Percentiles rank a stretch among this genome's conserved stretches.
Conservation (phyloP, 495 filamentous ascomycete genomes). For the Cryomyces minteri region DNA sequence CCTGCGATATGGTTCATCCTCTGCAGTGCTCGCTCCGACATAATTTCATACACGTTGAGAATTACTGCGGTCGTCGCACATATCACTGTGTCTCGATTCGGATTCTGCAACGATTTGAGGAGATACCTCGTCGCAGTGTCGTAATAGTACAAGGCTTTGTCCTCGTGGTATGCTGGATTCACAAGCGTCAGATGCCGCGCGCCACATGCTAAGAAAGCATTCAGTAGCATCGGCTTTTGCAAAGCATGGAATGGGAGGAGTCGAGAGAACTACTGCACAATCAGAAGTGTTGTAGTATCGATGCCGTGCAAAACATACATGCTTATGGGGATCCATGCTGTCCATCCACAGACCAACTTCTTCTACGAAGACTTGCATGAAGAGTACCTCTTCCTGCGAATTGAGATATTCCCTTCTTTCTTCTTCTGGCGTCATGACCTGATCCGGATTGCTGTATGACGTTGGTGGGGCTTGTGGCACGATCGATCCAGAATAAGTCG, state of each 20-base stretch:
- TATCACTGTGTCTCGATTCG: conserved; percentile 62
- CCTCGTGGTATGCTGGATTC: conserved; percentile 50
- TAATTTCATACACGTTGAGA: conserved; percentile 81
- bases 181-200: conserved; percentile 60
- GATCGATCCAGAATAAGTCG: conserved; percentile 14
- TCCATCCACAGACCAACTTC: conserved; percentile 94
- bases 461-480: conserved; percentile 2
- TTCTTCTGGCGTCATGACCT: conserved; percentile 14
- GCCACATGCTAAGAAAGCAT: conserved; percentile 80
- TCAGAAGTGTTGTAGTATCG: conserved; percentile 2
- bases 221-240: conserved; percentile 74
- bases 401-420: conserved; percentile 33
- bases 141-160: conserved; percentile 68
- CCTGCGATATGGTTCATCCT: conserved; percentile 78
- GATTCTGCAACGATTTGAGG: conserved; percentile 55
- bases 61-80: conserved; percentile 83
- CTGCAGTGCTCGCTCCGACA: conserved; percentile 58
- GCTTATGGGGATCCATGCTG: conserved; percentile 67
- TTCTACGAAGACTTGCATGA: conserved; percentile 83
- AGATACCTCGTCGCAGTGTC: conserved; percentile 61
- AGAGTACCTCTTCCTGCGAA: conserved; percentile 55
- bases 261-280: conserved; percentile 45
- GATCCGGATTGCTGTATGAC: conserved; percentile 23
- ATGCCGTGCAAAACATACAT: conserved; percentile 31
- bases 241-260: conserved; percentile 67